Evolutionary conservation across 208 protist genomes (phyloP).

Genomic region (Herpetomonas samuelpessoai): DNA sequence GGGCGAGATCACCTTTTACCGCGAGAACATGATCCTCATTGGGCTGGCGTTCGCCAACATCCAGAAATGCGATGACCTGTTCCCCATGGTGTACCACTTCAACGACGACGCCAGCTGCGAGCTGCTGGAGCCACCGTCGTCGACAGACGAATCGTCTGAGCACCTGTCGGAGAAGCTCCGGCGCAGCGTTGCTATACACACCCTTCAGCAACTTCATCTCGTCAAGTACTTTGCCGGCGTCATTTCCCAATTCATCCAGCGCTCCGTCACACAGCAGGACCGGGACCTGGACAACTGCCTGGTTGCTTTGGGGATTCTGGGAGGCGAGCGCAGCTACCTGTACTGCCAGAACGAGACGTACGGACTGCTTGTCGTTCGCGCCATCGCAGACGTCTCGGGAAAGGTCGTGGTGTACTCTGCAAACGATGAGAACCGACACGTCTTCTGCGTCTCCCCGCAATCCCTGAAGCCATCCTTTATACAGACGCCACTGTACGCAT

Average conservation of each 20-base stretch:
- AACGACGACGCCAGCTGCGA: constrained; percentile 89
- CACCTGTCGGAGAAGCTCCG: constrained; percentile 49
- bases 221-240: constrained; percentile 46
- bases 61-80: constrained; percentile 63
- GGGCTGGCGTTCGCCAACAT: constrained; percentile 87
- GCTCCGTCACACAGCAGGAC: constrained; percentile 54
- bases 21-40: constrained; percentile 82
- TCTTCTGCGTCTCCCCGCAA: constrained; percentile 57
- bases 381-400: constrained; percentile 55
- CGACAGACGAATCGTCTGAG: constrained; percentile 49
- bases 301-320: constrained; percentile 73
- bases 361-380: constrained; percentile 76
- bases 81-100: constrained; percentile 87
- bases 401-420: constrained; percentile 76
- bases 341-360: constrained; percentile 83
- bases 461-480: constrained; percentile 82
- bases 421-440: constrained; percentile 64
- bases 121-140: constrained; percentile 53
- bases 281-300: constrained; percentile 67
- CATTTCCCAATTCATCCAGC: constrained; percentile 73
- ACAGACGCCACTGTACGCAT: constrained; percentile 64
- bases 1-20: constrained; percentile 85
- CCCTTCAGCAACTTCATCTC: constrained; percentile 81
- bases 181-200: constrained; percentile 62
- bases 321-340: constrained; percentile 77